Evolutionary conservation across 345 rosid genomes (phyloP).

Genomic region (Bruguiera gymnorhiza): DNA sequence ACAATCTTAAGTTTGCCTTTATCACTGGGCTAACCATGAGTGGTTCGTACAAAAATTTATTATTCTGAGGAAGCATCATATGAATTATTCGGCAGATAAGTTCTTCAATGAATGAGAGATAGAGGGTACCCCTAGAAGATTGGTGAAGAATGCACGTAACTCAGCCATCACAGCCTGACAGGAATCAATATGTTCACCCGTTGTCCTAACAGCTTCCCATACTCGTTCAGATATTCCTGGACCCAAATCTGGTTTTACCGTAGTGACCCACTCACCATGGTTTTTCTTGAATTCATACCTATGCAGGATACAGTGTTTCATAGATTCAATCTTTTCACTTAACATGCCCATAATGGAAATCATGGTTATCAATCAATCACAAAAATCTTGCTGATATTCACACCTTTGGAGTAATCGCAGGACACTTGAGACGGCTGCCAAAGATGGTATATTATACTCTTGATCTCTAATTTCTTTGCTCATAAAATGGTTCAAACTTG

Average conservation of each 20-base stretch:
- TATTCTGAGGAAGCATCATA: not conserved
- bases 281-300: constrained; percentile 84
- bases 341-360: not conserved
- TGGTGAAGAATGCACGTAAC: constrained; percentile 49
- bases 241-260: constrained; percentile 68
- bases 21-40: no score
- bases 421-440: constrained; percentile 77
- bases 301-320: not conserved
- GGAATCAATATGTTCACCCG: constrained; percentile 46
- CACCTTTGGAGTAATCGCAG: constrained; percentile 70
- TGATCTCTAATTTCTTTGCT: constrained; percentile 33
- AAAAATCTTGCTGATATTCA: not conserved
- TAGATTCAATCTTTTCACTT: not conserved
- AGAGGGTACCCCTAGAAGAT: constrained; percentile 61
- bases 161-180: constrained; percentile 51
- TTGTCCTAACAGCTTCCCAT: constrained; percentile 52
- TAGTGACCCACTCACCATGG: constrained; percentile 69
- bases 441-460: constrained; percentile 50
- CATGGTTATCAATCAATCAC: not conserved
- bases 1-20: no score
- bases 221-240: constrained; percentile 60
- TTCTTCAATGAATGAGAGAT: constrained; percentile 7
- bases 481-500: constrained; percentile 64
- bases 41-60: no score
- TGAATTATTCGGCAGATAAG: not conserved